Conservation (phyloP, 176 grass and related monocot genomes). For the Eleusine coracana region DNA sequence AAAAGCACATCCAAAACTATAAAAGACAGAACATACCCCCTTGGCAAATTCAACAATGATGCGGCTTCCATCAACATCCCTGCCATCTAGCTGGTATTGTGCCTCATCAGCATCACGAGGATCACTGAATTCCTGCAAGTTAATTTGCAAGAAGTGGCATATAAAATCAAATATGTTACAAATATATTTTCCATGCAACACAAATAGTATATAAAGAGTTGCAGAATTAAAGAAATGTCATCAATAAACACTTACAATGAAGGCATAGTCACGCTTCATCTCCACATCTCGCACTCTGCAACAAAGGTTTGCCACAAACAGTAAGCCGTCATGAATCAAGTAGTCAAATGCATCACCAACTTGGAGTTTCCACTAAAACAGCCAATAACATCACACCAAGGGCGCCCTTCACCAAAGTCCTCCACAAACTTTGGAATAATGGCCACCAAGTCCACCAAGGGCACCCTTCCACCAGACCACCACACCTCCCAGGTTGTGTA, state of each 20-base stretch:
- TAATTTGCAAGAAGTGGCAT: constrained; percentile 3
- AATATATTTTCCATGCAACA: not conserved
- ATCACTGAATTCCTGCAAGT: constrained; percentile 83
- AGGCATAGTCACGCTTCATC: constrained; percentile 98
- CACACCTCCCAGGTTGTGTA: constrained; percentile 82
- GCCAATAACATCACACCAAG: constrained; percentile 85
- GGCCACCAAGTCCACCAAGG: constrained; percentile 90
- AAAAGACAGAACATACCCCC: constrained; percentile 60
- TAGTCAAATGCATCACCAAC: constrained; percentile 63
- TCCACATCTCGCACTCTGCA: constrained; percentile 99
- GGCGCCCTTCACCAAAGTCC: constrained; percentile 89
- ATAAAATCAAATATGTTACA: constrained; percentile 21
- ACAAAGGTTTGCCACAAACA: constrained; percentile 87
- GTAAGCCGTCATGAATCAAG: constrained; percentile 74
- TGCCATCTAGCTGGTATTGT: constrained; percentile 82
- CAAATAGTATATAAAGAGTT: not conserved
- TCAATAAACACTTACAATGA: constrained; percentile 73
- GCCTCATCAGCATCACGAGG: constrained; percentile 96
- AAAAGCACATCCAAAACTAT: not conserved
- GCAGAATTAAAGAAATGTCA: constrained; percentile 4
- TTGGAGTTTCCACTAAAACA: constrained; percentile 66
- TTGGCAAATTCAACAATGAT: constrained; percentile 93
- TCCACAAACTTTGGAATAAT: constrained; percentile 84
- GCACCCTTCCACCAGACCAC: constrained; percentile 81
- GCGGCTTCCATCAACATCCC: constrained; percentile 91